A percentile compares a stretch with the other conserved stretches of the same genome.
These are phyloP conservation scores for Amoebophrya sp. DNA, from an alignment of 169 alveolate species.

Conservation along the genomic window DNA sequence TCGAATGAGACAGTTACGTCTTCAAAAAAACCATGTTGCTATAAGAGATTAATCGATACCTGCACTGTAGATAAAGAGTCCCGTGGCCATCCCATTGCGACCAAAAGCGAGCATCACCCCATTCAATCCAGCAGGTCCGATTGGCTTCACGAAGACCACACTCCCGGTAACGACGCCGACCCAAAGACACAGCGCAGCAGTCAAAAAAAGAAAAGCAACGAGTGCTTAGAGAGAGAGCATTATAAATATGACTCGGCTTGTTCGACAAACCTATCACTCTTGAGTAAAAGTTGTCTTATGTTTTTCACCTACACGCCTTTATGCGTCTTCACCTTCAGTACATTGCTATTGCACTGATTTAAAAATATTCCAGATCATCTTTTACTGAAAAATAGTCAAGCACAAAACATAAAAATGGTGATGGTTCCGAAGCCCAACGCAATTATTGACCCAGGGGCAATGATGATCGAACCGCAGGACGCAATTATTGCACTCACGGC, in stretches of 20 bases:
- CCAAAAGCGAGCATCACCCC: neutral
- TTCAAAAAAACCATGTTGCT: neutral
- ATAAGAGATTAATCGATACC: neutral
- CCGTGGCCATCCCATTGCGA: neutral
- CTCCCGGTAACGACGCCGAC: neutral
- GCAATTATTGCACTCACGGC: slow-evolving; percentile 59
- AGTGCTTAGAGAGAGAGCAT: too few species aligned
- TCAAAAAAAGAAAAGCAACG: neutral
- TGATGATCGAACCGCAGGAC: slow-evolving; percentile 68
- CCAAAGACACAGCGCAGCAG: neutral
- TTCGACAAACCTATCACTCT: too few species aligned
- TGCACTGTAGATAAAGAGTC: neutral
- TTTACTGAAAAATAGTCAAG: too few species aligned
- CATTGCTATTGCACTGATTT: too few species aligned
- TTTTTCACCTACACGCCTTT: too few species aligned
- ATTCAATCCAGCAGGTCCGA: neutral
- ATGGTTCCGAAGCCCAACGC: slow-evolving; percentile 72
- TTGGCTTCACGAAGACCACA: neutral
- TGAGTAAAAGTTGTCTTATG: too few species aligned
- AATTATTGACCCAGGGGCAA: slow-evolving; percentile 74
- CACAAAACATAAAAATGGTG: slow-evolving; percentile 52
- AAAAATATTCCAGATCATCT: too few species aligned
- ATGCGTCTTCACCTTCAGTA: too few species aligned
- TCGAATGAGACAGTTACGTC: neutral
- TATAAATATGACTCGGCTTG: too few species aligned